Percentiles rank a stretch among this genome's conserved stretches.
phyloP scores from a whole-genome alignment of 163 green algal species.

The Coccomyxa subellipsoidea region DNA sequence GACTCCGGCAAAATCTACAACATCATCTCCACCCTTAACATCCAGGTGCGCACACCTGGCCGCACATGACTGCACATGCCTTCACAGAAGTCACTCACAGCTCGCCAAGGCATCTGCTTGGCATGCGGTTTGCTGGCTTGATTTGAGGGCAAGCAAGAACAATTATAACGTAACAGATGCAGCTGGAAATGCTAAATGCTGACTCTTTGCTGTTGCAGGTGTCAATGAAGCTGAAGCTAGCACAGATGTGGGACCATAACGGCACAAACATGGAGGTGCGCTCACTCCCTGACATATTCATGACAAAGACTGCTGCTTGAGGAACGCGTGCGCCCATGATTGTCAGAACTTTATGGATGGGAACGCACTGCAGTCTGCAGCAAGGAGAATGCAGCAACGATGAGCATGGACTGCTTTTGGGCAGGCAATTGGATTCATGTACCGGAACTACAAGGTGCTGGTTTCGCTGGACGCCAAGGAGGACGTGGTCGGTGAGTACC shows the following conservation, averaged over 20 bases:
- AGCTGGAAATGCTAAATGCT: too few species aligned
- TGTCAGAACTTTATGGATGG: too few species aligned
- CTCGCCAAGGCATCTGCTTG: too few species aligned
- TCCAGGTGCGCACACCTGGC: not conserved
- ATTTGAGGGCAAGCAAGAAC: too few species aligned
- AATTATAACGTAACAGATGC: too few species aligned
- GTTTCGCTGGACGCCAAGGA: not conserved
- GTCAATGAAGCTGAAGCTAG: not conserved
- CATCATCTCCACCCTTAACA: constrained; percentile 5
- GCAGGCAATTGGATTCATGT: not conserved
- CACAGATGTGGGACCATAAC: not conserved
- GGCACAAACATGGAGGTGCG: not conserved
- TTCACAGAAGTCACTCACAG: too few species aligned
- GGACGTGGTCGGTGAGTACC: not conserved
- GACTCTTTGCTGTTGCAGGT: not conserved
- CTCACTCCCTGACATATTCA: not conserved
- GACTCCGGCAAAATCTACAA: not conserved
- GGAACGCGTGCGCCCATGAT: not conserved
- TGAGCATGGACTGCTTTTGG: not conserved
- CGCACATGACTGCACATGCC: too few species aligned
- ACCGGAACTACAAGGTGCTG: not conserved
- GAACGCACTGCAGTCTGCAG: too few species aligned
- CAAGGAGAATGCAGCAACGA: not conserved
- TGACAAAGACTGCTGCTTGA: too few species aligned
- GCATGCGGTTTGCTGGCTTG: too few species aligned